Evolutionary conservation across 768 basidiomycete species (phyloP).

Genomic region (Trametes sanguinea): DNA sequence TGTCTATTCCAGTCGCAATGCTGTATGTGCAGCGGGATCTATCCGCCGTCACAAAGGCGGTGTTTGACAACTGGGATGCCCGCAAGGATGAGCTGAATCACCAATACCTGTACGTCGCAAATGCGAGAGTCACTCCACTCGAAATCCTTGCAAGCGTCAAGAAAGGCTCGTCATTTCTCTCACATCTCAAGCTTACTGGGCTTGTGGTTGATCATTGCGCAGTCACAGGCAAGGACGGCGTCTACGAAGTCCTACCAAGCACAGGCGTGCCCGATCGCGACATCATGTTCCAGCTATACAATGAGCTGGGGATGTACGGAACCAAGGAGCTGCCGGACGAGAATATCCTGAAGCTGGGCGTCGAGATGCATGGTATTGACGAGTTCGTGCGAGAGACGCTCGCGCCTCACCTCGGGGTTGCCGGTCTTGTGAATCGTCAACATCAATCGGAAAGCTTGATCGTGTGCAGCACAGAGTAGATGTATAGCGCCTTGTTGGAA

Average conservation of each 20-base stretch:
- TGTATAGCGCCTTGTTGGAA: too few relatives aligned
- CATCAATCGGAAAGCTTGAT: neutral
- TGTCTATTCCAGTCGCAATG: slow-evolving; percentile 18
- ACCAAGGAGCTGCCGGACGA: slow-evolving; percentile 26
- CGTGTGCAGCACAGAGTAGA: too few relatives aligned
- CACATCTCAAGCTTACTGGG: too few relatives aligned
- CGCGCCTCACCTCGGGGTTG: slow-evolving; percentile 24
- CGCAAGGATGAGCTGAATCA: slow-evolving; percentile 20
- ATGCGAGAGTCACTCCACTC: slow-evolving; percentile 21
- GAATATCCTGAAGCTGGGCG: slow-evolving; percentile 21
- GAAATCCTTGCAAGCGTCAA: slow-evolving; percentile 23
- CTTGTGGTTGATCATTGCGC: neutral
- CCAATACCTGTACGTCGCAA: slow-evolving; percentile 22
- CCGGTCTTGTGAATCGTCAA: slow-evolving; percentile 4
- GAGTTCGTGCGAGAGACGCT: slow-evolving; percentile 23
- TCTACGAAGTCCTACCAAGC: slow-evolving; percentile 16
- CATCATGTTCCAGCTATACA: slow-evolving; percentile 29
- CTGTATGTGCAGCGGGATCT: slow-evolving; percentile 27
- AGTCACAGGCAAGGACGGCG: slow-evolving; percentile 24
- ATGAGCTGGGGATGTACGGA: slow-evolving; percentile 27
- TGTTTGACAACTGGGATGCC: slow-evolving; percentile 24
- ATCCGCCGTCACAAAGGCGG: slow-evolving; percentile 18
- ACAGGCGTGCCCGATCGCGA: slow-evolving; percentile 27
- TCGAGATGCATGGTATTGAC: slow-evolving; percentile 22
- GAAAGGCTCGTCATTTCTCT: neutral